Base-by-base conservation (phyloP, 805 yeast species). In the Starmerella cellae region DNA sequence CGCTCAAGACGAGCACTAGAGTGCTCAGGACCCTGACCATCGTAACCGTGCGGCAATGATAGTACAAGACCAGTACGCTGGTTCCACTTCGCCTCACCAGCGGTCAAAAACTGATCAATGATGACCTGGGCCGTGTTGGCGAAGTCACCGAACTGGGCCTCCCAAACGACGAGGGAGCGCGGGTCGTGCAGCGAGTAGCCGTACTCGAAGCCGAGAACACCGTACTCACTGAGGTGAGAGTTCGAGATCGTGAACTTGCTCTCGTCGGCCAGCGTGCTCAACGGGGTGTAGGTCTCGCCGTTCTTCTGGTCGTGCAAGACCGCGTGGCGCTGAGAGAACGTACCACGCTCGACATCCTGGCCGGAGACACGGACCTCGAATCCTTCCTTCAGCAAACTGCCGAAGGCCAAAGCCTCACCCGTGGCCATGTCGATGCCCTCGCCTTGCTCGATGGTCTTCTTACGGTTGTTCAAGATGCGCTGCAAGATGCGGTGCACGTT, bases 1-100 rank as follows among this genome's bases (percentile, higher is more conserved):
- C 99, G 79, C 71, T 91, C 99, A 42, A 91, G 66, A 74, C 97
- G 80, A 58, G 94, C 97, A 44, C 95, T 82, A 22, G 98, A 91
- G 68, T 91, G 99, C 71, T 91, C 99, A 53, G 99, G 97, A 59
- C 99, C 99, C 71, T 91, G 98, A 54, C 99, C 99, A 63, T 91
- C 99, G 64, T 87, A 91, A 69, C 99, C 99, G 63, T 91, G 99
- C 45, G 99, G 99, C 66, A 91, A 73, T 3, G 96, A 83, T 55
- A 91, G 68, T 30, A 91, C 94, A 46, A 91, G 62, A 63, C 99
- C 99, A 13, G 95, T 83, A 68, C 99, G 82, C 73, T 91, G 98
- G 63, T 83, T 82, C 99, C 99, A 91, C 70, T 91, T 91, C 54
- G 87, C 75, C 70, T 91, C 99, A 63, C 94, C 98, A 61, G 87